Evolutionary conservation across 2,329 filamentous ascomycete species (phyloP).

Genomic region (Camillea tinctor): DNA sequence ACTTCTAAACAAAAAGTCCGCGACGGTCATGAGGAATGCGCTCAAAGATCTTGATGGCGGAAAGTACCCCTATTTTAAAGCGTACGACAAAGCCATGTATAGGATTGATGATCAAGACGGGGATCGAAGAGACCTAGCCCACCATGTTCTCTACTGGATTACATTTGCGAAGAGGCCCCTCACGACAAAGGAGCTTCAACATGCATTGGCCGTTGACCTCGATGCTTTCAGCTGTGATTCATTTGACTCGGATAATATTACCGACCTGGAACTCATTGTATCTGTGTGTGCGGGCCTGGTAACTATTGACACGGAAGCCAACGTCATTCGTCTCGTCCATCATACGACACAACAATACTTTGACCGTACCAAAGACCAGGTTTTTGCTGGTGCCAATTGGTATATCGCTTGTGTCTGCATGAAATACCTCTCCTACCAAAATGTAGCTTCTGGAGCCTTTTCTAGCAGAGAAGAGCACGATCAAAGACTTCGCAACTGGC

Average conservation of each 20-base stretch:
- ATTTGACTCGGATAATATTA: slow-evolving; percentile 32
- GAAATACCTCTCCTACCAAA: not conserved
- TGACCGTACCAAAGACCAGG: slow-evolving; percentile 7
- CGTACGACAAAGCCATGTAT: not conserved
- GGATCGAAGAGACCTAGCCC: not conserved
- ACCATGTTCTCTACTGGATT: not conserved
- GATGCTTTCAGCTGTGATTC: slow-evolving; percentile 11
- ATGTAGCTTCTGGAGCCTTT: not conserved
- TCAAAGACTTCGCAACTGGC: not conserved
- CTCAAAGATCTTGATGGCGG: not conserved
- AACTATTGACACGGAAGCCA: slow-evolving; percentile 33
- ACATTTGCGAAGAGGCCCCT: not conserved
- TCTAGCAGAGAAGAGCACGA: not conserved
- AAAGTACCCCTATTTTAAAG: not conserved
- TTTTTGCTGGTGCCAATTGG: not conserved
- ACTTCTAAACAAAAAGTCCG: not conserved
- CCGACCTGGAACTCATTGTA: slow-evolving; percentile 25
- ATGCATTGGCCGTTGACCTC: slow-evolving; percentile 36
- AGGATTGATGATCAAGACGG: not conserved
- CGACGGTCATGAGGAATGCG: not conserved
- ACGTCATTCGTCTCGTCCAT: slow-evolving; percentile 37
- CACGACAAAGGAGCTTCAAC: slow-evolving; percentile 32
- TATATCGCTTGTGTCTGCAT: not conserved
- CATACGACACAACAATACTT: slow-evolving; percentile 42
- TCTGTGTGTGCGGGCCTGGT: slow-evolving; percentile 38